phyloP scores from a whole-genome alignment of 2,329 filamentous ascomycete genomes.

The Aspergillus melleus region DNA sequence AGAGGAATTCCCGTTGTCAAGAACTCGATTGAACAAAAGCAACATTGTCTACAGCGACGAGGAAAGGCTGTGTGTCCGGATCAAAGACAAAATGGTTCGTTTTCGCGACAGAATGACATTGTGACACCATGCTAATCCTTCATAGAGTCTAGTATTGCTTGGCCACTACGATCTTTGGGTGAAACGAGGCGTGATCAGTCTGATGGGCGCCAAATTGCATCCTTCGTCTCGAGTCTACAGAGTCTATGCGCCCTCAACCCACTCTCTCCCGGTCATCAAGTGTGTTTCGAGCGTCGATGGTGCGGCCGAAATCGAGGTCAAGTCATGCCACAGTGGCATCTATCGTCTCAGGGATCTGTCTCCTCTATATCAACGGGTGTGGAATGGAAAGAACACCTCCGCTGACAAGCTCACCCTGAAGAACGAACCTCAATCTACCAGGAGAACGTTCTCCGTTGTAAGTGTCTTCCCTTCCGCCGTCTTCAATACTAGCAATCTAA shows the following conservation, averaged over 20 bases:
- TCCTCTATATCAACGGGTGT: conserved; percentile 55
- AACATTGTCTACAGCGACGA: conserved; percentile 41
- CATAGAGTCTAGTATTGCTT: conserved; percentile 44
- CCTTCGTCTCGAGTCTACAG: conserved; percentile 45
- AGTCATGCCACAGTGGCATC: conserved; percentile 47
- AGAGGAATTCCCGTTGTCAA: conserved; percentile 44
- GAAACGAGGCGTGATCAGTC: conserved; percentile 54
- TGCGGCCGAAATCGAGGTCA: conserved; percentile 50
- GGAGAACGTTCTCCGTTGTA: conserved; percentile 44
- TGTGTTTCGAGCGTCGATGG: conserved; percentile 43
- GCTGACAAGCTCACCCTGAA: conserved; percentile 36
- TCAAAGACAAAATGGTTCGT: conserved; percentile 41
- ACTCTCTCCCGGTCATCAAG: conserved; percentile 57
- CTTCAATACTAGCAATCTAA: conserved; percentile 9
- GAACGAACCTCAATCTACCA: conserved; percentile 24
- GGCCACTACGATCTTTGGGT: conserved; percentile 61
- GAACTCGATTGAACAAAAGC: conserved; percentile 35
- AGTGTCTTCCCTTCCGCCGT: conserved; percentile 10
- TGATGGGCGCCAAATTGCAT: conserved; percentile 60
- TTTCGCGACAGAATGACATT: not conserved
- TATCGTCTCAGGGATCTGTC: conserved; percentile 48
- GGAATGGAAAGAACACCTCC: conserved; percentile 43
- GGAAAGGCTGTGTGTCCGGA: conserved; percentile 38
- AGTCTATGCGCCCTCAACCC: conserved; percentile 57
- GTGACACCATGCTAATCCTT: conserved; percentile 18